Evolutionary conservation across 108 stramenopile species (phyloP), one percentile per base, ranked within the genome.

Genomic region (Pelagomonas calceolata): DNA sequence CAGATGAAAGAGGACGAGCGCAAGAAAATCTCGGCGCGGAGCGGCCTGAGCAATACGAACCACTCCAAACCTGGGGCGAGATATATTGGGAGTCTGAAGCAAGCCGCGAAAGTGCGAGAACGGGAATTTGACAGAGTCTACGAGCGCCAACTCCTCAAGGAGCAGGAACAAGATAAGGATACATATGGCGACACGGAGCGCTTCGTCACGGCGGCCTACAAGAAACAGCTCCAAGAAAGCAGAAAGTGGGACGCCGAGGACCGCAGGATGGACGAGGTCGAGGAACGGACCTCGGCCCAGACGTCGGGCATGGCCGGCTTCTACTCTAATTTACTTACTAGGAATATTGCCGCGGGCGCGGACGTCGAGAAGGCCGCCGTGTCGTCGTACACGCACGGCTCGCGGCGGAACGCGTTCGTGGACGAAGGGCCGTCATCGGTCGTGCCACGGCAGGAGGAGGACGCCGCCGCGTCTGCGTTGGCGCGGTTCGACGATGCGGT

Each of bases 81-180:
- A 1, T 60, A 60, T 26, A 60, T 60, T 26, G 21, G 26, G 21
- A 60, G 9, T 35, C 67, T 66, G 31, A 5, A 31, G 32, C 44
- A 36, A 10, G 67, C 67, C 34, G 32, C 43, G 14, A 26, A 74
- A 32, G 34, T 74, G 30, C 36, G 73, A 5, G 67, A 74, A 44
- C 7, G 4, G 33, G 70, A 65, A 21, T 21, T 51, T 4, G 75
- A 76, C 35, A n/a, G 68, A 0, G 31, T 63, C 16, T 68, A 32
- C 70, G 75, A 76, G 69, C 63, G 32, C 69, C 46, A 76, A 37
- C 66, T 79, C 51, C n/a, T 74, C 32, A 74, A 74, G 66, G 73
- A 74, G 66, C 66, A 34, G 66, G 32, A 74, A 35, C 44, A 32
- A 34, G 73, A 74, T 32, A 66, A 66, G 31, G 32, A 3, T 3